phyloP scores from a whole-genome alignment of 768 basidiomycete species.

The Russula ochroleuca region DNA sequence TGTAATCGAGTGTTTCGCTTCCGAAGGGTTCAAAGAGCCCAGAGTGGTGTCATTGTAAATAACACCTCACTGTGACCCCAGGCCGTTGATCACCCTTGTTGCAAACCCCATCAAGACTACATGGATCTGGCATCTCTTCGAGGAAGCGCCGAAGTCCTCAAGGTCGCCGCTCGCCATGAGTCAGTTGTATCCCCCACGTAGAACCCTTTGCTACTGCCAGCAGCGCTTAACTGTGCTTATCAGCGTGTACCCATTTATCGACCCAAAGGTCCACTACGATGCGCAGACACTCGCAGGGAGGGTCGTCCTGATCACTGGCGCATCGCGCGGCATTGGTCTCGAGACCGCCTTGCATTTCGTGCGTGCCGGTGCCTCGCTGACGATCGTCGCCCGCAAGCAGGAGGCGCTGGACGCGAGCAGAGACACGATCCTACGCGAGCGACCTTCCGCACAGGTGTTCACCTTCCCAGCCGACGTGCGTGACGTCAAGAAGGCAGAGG shows the following conservation, averaged over 20 bases:
- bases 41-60: too few species aligned
- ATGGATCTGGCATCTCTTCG: background rate
- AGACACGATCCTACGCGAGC: background rate
- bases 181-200: background rate
- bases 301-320: conserved; percentile 29
- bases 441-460: background rate
- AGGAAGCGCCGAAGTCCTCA: background rate
- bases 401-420: conserved; percentile 3
- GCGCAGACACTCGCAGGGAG: conserved; percentile 20
- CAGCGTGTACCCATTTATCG: conserved; percentile 14
- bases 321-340: conserved; percentile 25
- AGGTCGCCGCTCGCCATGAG: conserved; percentile 1
- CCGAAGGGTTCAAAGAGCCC: too few species aligned
- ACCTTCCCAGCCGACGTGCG: background rate
- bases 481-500: conserved; percentile 1
- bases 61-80: background rate
- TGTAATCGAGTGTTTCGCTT: too few species aligned
- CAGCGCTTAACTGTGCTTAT: background rate
- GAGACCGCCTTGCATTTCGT: conserved; percentile 24
- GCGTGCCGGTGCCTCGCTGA: conserved; percentile 24
- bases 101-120: background rate
- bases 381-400: conserved; percentile 14
- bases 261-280: conserved; percentile 11
- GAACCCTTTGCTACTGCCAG: background rate
- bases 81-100: background rate